Conservation (phyloP, 441 rosid genomes). For the Breynia disticha region DNA sequence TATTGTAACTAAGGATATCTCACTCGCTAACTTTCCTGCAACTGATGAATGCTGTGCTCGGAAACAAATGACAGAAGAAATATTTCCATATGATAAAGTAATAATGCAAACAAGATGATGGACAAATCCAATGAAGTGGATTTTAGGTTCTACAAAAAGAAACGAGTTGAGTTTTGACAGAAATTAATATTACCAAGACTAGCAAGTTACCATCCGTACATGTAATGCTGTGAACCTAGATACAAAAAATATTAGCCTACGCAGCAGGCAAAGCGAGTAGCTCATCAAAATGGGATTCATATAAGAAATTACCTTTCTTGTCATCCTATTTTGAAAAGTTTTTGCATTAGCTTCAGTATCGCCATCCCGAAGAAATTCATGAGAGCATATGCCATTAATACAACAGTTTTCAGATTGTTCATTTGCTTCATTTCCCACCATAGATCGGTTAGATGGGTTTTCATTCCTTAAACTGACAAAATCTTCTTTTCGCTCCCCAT, state of each 20-base stretch:
- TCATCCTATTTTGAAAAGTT: slow-evolving; percentile 33
- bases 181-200: slow-evolving; percentile 13
- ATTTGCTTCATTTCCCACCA: slow-evolving; percentile 23
- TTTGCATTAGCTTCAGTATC: slow-evolving; percentile 29
- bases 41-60: background rate
- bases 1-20: no score
- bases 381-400: slow-evolving; percentile 73
- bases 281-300: background rate
- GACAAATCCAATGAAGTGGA: no score
- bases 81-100: no score
- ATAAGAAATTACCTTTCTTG: slow-evolving; percentile 58
- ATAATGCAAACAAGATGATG: no score
- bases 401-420: slow-evolving; percentile 34
- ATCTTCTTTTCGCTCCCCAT: slow-evolving; percentile 27
- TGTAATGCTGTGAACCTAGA: slow-evolving; percentile 4
- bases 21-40: no score
- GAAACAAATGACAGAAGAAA: slow-evolving; percentile 1
- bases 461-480: slow-evolving; percentile 23
- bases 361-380: slow-evolving; percentile 69
- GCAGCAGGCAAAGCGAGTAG: background rate
- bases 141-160: no score
- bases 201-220: slow-evolving; percentile 11
- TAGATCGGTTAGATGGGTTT: slow-evolving; percentile 26
- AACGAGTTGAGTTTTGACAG: slow-evolving; percentile 2
- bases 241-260: slow-evolving; percentile 10